Percentiles rank a stretch among this genome's conserved stretches.
phyloP scores from a whole-genome alignment of 306 rosid species.

The Vigna trinervia region DNA sequence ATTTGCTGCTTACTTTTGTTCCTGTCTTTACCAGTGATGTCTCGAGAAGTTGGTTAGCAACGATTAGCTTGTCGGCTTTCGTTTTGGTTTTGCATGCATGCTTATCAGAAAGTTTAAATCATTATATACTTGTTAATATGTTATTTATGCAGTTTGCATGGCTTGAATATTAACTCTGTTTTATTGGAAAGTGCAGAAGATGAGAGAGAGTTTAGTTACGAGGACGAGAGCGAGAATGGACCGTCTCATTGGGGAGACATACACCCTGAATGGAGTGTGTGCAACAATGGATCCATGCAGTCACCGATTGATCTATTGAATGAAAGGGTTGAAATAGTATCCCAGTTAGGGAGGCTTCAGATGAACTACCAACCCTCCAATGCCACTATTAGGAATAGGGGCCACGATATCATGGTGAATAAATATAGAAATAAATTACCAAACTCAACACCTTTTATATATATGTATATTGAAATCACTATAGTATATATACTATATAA shows the following conservation, averaged over 20 bases:
- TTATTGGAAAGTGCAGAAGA: slow-evolving; percentile 53
- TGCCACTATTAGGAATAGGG: slow-evolving; percentile 71
- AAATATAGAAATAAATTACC: not conserved
- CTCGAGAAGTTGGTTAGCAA: slow-evolving; percentile 62
- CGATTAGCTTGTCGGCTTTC: not conserved
- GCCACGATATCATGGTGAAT: slow-evolving; percentile 70
- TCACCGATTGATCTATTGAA: slow-evolving; percentile 71
- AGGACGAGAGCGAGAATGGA: slow-evolving; percentile 48
- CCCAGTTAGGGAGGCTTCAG: slow-evolving; percentile 45
- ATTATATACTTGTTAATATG: not conserved
- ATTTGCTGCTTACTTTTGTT: slow-evolving; percentile 44
- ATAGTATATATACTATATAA: no score
- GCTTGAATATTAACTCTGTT: not conserved
- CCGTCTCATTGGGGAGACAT: slow-evolving; percentile 71
- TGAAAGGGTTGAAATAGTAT: slow-evolving; percentile 53
- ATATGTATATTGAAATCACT: not conserved
- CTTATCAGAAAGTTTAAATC: not conserved
- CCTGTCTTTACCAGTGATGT: slow-evolving; percentile 35
- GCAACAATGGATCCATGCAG: slow-evolving; percentile 67
- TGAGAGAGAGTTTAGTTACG: slow-evolving; percentile 62
- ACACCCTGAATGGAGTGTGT: slow-evolving; percentile 57
- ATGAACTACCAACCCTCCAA: slow-evolving; percentile 54
- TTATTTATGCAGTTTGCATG: not conserved
- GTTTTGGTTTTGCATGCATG: not conserved
- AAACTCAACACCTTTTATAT: not conserved